Evolutionary conservation across 2,329 filamentous ascomycete species (phyloP).

Genomic region (Fusarium foetens): DNA sequence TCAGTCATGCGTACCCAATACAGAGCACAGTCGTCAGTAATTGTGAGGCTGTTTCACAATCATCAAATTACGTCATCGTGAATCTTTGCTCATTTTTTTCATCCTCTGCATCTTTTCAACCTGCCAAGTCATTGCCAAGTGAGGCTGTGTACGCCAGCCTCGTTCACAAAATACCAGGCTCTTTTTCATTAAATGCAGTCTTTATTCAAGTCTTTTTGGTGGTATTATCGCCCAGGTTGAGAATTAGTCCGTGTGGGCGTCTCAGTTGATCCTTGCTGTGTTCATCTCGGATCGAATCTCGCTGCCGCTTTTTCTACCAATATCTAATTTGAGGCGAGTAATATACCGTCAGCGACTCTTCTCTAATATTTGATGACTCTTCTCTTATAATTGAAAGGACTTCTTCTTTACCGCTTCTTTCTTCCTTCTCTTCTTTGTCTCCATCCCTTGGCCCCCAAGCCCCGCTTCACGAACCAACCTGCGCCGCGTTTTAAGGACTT

Average conservation of each 20-base stretch:
- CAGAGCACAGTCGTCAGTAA: neutral
- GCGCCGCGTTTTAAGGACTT: conserved; percentile 21
- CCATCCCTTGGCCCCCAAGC: conserved; percentile 26
- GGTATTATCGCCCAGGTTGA: neutral
- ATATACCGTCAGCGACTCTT: neutral
- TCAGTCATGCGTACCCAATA: neutral
- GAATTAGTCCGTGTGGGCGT: neutral
- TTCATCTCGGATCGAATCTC: conserved; percentile 33
- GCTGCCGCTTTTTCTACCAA: conserved; percentile 5
- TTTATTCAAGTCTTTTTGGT: neutral
- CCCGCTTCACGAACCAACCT: conserved; percentile 35
- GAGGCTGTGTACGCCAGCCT: neutral
- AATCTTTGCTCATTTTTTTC: neutral
- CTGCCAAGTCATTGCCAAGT: neutral
- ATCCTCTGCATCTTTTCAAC: neutral
- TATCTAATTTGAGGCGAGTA: conserved; percentile 2
- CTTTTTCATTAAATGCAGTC: neutral
- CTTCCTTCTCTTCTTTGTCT: neutral
- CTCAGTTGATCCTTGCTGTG: conserved; percentile 28
- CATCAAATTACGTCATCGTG: neutral
- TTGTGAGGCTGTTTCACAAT: neutral
- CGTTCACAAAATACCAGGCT: neutral
- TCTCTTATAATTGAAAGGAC: neutral
- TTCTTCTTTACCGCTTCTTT: neutral
- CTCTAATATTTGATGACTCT: neutral